Evolutionary conservation across 169 alveolate species (phyloP).

Genomic region (Eimeria maxima): DNA sequence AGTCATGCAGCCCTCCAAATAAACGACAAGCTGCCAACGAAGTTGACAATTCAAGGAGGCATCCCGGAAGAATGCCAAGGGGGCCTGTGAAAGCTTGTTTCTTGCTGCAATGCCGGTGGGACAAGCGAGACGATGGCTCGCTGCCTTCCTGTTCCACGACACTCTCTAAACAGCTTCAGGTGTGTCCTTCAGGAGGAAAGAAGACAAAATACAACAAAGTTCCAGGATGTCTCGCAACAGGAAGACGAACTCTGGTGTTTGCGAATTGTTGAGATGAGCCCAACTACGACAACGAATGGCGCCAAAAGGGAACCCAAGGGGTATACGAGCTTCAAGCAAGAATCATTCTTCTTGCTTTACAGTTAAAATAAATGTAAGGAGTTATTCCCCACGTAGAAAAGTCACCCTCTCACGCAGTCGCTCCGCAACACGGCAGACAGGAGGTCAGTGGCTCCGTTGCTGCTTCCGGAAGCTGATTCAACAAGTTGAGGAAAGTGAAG

Average conservation of each 20-base stretch:
- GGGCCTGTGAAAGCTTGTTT: background rate
- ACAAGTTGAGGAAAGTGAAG: background rate
- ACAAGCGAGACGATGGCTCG: background rate
- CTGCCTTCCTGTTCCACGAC: background rate
- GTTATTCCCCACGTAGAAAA: background rate
- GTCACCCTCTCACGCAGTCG: background rate
- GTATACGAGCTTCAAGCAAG: background rate
- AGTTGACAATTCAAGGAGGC: background rate
- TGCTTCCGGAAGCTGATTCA: conserved; percentile 24
- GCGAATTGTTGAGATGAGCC: background rate
- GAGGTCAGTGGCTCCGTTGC: background rate
- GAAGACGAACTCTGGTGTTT: background rate
- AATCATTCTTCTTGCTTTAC: background rate
- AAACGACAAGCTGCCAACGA: conserved; percentile 1
- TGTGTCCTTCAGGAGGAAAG: background rate
- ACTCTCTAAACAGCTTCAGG: background rate
- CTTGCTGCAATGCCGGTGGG: background rate
- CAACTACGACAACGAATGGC: background rate
- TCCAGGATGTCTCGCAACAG: background rate
- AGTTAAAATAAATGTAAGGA: background rate
- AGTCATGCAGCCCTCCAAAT: background rate
- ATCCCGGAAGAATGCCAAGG: conserved; percentile 13
- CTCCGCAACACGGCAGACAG: background rate
- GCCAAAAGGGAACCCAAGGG: background rate
- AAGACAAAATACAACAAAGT: background rate